Conservation (phyloP, 306 rosid genomes). For the Sechiopsis laciniata region DNA sequence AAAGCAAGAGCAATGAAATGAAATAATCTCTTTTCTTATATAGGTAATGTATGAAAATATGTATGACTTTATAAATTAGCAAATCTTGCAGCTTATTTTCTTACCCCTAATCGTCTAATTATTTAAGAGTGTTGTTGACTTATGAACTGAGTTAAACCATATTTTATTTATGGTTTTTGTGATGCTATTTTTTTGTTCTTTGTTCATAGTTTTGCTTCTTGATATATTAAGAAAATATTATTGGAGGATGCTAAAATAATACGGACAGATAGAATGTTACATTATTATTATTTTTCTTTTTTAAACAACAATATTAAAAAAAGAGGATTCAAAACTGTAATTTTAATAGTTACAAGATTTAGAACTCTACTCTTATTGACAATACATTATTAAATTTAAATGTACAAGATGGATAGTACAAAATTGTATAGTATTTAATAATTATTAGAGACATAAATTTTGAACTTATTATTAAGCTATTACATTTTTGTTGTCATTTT, state of each 20-base stretch:
- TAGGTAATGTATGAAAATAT: not conserved
- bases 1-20: slow-evolving; percentile 33
- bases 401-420: too few species aligned
- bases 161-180: not conserved
- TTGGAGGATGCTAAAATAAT: not conserved
- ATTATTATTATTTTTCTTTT: too few species aligned
- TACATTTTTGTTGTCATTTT: too few species aligned
- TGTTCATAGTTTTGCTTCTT: not conserved
- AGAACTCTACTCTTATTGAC: too few species aligned
- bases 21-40: not conserved
- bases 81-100: not conserved
- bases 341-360: too few species aligned
- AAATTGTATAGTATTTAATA: not conserved
- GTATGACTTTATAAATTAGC: not conserved
- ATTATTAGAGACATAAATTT: not conserved
- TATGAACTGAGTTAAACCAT: not conserved
- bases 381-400: too few species aligned
- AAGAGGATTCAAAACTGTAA: too few species aligned
- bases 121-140: not conserved
- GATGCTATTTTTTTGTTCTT: not conserved
- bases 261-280: not conserved
- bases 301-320: too few species aligned
- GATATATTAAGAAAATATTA: not conserved
- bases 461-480: not conserved
- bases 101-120: not conserved